These are phyloP conservation scores for Naganishia friedmannii DNA, from an alignment of 768 basidiomycete genomes.

Conservation along the genomic window DNA sequence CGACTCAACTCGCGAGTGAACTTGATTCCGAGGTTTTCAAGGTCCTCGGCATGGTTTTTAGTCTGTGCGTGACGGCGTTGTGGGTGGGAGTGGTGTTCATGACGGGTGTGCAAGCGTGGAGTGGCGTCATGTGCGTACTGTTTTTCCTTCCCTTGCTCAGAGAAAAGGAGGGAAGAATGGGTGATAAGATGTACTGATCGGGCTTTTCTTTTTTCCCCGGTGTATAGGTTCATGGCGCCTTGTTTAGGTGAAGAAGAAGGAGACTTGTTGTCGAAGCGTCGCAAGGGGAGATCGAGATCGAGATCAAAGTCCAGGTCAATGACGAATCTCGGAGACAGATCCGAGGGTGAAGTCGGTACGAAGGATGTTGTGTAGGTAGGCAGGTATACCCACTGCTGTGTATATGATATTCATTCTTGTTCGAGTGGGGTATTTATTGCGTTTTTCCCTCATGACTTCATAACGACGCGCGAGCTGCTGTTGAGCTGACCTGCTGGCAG, in stretches of 20 bases:
- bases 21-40: constrained; percentile 45
- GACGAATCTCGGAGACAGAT: background rate
- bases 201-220: background rate
- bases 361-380: too few relatives aligned
- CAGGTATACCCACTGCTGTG: too few relatives aligned
- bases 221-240: constrained; percentile 17
- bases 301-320: background rate
- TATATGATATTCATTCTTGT: too few relatives aligned
- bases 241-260: constrained; percentile 12
- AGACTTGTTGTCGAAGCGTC: background rate
- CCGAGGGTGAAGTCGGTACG: too few relatives aligned
- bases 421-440: too few relatives aligned
- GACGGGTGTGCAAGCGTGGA: constrained; percentile 35
- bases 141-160: background rate
- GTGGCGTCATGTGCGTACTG: constrained; percentile 42
- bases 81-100: constrained; percentile 46
- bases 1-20: constrained; percentile 42
- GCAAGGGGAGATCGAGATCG: background rate
- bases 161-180: background rate
- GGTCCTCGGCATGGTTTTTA: constrained; percentile 46
- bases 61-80: constrained; percentile 38
- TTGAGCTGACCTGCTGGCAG: too few relatives aligned
- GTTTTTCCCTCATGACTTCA: too few relatives aligned
- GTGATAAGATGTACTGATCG: background rate
- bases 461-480: too few relatives aligned